phyloP scores from a whole-genome alignment of 805 yeast species.

The Hyphopichia homilentoma region DNA sequence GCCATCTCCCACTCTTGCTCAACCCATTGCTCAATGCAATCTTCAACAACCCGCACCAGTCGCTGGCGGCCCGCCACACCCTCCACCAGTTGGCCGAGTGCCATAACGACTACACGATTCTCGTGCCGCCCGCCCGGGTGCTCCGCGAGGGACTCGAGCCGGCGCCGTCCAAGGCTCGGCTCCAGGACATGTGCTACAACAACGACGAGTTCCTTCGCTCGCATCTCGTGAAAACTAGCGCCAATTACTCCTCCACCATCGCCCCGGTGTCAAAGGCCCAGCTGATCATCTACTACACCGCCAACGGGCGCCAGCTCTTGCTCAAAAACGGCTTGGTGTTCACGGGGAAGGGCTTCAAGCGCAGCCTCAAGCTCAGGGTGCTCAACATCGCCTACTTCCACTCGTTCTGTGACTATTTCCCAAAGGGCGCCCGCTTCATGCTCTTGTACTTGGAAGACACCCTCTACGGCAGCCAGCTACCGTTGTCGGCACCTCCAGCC shows the following conservation, averaged over 20 bases:
- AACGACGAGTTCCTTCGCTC: slow-evolving; percentile 58
- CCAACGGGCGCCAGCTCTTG: slow-evolving; percentile 53
- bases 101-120: slow-evolving; percentile 51
- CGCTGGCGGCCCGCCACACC: slow-evolving; percentile 44
- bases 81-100: slow-evolving; percentile 37
- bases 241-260: slow-evolving; percentile 17
- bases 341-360: slow-evolving; percentile 58
- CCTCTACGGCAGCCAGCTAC: slow-evolving; percentile 37
- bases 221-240: slow-evolving; percentile 48
- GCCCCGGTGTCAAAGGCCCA: slow-evolving; percentile 26
- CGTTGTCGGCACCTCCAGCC: neutral
- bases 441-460: slow-evolving; percentile 57
- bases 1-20: slow-evolving; percentile 50
- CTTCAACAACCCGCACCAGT: slow-evolving; percentile 55
- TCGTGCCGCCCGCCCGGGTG: slow-evolving; percentile 60
- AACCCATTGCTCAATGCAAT: slow-evolving; percentile 65
- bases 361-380: slow-evolving; percentile 42
- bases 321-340: slow-evolving; percentile 52
- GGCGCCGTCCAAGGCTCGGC: slow-evolving; percentile 22
- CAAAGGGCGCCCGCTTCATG: slow-evolving; percentile 53
- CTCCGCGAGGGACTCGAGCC: slow-evolving; percentile 35
- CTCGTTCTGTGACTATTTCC: slow-evolving; percentile 58
- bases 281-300: slow-evolving; percentile 47
- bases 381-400: slow-evolving; percentile 43
- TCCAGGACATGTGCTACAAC: slow-evolving; percentile 50